phyloP scores from a whole-genome alignment of 768 basidiomycete species.

The Daedalea quercina region DNA sequence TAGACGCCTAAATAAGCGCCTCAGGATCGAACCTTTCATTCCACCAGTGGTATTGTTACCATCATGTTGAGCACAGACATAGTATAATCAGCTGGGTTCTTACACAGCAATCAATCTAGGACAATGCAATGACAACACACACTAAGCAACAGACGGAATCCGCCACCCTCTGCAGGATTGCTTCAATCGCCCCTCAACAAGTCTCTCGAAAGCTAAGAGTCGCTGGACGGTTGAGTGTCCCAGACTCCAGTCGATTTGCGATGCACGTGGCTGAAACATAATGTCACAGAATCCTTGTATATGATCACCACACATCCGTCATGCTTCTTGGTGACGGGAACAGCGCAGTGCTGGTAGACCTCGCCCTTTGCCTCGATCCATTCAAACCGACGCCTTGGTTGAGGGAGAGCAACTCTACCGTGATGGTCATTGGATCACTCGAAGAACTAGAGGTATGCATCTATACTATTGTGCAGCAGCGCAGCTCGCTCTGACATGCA shows the following conservation, averaged over 20 bases:
- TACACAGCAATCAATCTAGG: no score
- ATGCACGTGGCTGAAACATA: background rate
- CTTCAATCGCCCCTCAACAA: conserved; percentile 30
- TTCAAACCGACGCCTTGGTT: conserved; percentile 35
- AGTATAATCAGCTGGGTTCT: no score
- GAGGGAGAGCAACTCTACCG: conserved; percentile 40
- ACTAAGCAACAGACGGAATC: conserved; percentile 10
- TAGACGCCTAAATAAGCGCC: no score
- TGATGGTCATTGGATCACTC: conserved; percentile 54
- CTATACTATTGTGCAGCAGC: no score
- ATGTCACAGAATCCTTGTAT: conserved; percentile 53
- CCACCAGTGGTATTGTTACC: no score
- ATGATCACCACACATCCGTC: conserved; percentile 42
- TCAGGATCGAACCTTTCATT: no score
- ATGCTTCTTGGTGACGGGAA: conserved; percentile 44
- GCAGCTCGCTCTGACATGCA: background rate
- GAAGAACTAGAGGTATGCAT: conserved; percentile 40
- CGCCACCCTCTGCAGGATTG: conserved; percentile 31
- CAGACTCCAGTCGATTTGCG: background rate
- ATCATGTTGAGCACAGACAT: no score
- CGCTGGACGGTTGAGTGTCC: conserved; percentile 45
- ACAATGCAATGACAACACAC: background rate
- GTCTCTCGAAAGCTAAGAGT: conserved; percentile 50
- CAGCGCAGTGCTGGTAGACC: conserved; percentile 51
- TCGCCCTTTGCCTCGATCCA: conserved; percentile 41